Percentiles rank a stretch among this genome's conserved stretches.
These are phyloP conservation scores for Fulvia fulva DNA, from an alignment of 2,329 filamentous ascomycete species.

Conservation along the genomic window DNA sequence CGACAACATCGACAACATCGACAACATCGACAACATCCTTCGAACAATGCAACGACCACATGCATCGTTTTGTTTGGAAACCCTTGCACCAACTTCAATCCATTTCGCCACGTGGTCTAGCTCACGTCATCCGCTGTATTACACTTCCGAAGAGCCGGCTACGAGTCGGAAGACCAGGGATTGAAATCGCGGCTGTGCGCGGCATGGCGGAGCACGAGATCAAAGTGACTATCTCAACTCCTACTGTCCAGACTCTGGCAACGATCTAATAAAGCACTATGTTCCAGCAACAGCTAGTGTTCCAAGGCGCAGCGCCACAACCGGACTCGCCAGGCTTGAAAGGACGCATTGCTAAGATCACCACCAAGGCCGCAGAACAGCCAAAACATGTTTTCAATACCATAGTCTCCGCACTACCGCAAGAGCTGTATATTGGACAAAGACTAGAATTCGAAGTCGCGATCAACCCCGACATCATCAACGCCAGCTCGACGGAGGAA, in stretches of 20 bases:
- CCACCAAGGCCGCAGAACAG: neutral
- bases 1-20: too few species aligned
- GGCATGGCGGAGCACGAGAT: neutral
- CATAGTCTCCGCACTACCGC: neutral
- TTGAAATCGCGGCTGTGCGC: neutral
- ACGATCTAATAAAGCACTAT: neutral
- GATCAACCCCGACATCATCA: neutral
- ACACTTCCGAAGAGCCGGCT: neutral
- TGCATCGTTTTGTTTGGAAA: too few species aligned
- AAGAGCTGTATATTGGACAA: slow-evolving; percentile 4
- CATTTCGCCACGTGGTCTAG: neutral
- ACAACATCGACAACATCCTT: too few species aligned
- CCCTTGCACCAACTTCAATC: neutral
- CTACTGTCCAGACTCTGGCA: neutral
- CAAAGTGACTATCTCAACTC: neutral
- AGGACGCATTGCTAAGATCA: neutral
- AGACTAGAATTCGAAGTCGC: slow-evolving; percentile 2
- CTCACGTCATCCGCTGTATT: neutral
- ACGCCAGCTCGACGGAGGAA: neutral
- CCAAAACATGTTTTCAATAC: slow-evolving; percentile 1
- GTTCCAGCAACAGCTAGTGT: neutral
- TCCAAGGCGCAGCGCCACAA: neutral
- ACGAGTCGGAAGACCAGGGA: neutral
- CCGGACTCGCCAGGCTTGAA: neutral
- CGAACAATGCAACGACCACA: too few species aligned